These are phyloP conservation scores for Aureobasidium sp. DNA, from an alignment of 2,329 filamentous ascomycete species.

Conservation along the genomic window DNA sequence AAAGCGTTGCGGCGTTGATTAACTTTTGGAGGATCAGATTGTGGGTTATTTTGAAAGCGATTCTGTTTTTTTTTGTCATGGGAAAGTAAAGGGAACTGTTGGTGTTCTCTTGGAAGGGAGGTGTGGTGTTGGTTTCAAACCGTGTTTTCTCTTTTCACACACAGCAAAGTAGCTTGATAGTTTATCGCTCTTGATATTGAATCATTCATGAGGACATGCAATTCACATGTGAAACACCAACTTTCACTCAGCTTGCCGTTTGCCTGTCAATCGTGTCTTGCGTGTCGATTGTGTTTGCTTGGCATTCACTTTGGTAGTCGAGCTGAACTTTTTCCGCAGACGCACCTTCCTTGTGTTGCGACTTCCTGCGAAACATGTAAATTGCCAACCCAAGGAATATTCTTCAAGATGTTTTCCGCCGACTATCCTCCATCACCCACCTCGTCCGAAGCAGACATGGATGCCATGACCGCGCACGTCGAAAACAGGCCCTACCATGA, in stretches of 20 bases:
- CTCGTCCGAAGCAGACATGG: slow-evolving; percentile 4
- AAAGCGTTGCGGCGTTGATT: slow-evolving; percentile 5
- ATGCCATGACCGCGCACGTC: slow-evolving; percentile 17
- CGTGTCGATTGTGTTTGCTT: background rate
- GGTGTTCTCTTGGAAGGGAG: background rate
- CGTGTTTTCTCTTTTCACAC: background rate
- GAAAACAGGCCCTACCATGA: slow-evolving; percentile 45
- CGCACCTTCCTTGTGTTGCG: slow-evolving; percentile 5
- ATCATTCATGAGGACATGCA: slow-evolving; percentile 1
- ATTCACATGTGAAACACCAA: background rate
- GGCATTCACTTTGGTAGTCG: background rate
- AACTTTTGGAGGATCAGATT: background rate
- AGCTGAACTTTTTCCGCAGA: background rate
- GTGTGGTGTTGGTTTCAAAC: background rate
- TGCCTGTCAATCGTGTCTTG: background rate
- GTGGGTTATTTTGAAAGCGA: background rate
- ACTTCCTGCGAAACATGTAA: background rate
- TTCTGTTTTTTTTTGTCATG: background rate
- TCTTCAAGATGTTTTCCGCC: background rate
- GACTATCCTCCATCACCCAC: slow-evolving; percentile 4
- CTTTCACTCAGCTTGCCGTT: background rate
- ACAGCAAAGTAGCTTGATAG: slow-evolving; percentile 6
- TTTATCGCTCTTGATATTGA: background rate
- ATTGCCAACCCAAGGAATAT: background rate
- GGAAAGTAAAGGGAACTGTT: background rate